Evolutionary conservation across 139 green algal species (phyloP).

Genomic region (Spirogloea muscicola): DNA sequence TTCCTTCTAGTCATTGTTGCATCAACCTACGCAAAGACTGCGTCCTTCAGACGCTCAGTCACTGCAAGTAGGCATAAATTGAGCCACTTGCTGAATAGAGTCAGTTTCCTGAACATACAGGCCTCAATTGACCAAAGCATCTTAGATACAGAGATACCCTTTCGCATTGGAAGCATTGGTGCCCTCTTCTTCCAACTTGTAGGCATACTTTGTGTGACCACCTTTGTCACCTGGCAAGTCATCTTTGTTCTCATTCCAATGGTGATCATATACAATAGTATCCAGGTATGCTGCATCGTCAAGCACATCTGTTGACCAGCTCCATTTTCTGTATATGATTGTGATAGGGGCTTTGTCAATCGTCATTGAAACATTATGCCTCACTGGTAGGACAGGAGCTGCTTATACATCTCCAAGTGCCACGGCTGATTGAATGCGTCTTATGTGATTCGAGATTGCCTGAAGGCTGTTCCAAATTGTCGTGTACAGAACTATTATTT

Average conservation of each 20-base stretch:
- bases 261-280: neutral
- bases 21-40: too few relatives aligned
- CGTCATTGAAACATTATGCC: too few relatives aligned
- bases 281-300: neutral
- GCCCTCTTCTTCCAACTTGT: conserved; percentile 5
- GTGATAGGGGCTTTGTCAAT: too few relatives aligned
- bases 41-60: too few relatives aligned
- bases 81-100: too few relatives aligned
- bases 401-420: too few relatives aligned
- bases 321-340: neutral
- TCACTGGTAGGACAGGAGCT: too few relatives aligned
- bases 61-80: too few relatives aligned
- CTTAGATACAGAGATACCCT: neutral
- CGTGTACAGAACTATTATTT: conserved; percentile 78
- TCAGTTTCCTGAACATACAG: neutral
- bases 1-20: too few relatives aligned
- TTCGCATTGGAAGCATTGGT: neutral
- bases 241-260: neutral
- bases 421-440: too few relatives aligned
- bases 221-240: neutral
- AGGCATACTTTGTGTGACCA: neutral
- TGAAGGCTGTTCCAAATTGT: too few relatives aligned
- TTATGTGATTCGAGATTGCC: too few relatives aligned
- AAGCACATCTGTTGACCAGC: neutral
- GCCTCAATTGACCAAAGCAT: neutral